These are phyloP conservation scores for Ustilago lituana DNA, from an alignment of 1,284 basidiomycete species.

Conservation along the genomic window DNA sequence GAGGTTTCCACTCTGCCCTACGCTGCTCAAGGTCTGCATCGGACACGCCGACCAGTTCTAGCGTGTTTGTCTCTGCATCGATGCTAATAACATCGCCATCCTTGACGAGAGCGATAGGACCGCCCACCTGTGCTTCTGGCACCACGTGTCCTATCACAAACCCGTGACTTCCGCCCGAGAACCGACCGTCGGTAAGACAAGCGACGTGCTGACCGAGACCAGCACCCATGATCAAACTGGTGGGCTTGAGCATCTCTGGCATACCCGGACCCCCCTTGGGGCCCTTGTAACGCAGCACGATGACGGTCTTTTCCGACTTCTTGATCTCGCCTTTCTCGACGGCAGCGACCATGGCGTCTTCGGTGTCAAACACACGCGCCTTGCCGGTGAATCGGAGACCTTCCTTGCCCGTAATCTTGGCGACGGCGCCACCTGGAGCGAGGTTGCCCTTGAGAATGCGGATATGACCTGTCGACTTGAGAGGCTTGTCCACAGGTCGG, in stretches of 20 bases:
- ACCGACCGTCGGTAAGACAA: slow-evolving; percentile 93
- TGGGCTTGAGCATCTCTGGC: slow-evolving; percentile 88
- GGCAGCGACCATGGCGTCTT: slow-evolving; percentile 64
- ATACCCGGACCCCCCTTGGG: slow-evolving; percentile 80
- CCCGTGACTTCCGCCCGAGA: slow-evolving; percentile 79
- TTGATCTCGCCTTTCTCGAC: slow-evolving; percentile 62
- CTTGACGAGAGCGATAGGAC: slow-evolving; percentile 85
- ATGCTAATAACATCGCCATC: slow-evolving; percentile 88
- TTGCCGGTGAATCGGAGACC: slow-evolving; percentile 64
- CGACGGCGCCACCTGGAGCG: slow-evolving; percentile 64
- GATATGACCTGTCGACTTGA: slow-evolving; percentile 65
- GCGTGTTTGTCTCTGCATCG: slow-evolving; percentile 79
- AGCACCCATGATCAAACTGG: slow-evolving; percentile 73
- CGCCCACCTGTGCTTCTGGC: slow-evolving; percentile 88
- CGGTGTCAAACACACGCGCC: slow-evolving; percentile 66
- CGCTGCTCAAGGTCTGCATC: slow-evolving; percentile 78
- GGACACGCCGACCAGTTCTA: slow-evolving; percentile 76
- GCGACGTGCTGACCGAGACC: slow-evolving; percentile 90
- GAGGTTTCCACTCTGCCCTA: slow-evolving; percentile 77
- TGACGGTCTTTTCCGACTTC: slow-evolving; percentile 66
- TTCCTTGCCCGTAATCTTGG: slow-evolving; percentile 67
- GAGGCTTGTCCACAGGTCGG: slow-evolving; percentile 58
- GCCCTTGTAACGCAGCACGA: slow-evolving; percentile 66
- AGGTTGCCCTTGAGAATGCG: slow-evolving; percentile 66
- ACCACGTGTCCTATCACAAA: slow-evolving; percentile 93